phyloP scores from a whole-genome alignment of 345 rosid genomes.

The Pseudoturritis turrita region DNA sequence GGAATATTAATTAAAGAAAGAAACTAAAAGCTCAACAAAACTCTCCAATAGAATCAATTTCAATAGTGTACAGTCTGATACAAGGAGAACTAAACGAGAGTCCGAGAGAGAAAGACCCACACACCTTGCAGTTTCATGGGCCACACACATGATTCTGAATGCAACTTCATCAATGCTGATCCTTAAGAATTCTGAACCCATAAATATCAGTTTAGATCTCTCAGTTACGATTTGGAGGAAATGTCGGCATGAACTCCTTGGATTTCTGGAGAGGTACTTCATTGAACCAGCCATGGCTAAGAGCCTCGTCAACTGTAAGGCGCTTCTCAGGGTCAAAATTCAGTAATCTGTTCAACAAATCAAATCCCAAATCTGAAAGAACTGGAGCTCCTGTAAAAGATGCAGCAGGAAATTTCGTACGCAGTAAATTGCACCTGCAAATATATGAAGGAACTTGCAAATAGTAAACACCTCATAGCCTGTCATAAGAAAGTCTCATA shows the following conservation, averaged over 20 bases:
- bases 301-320: constrained; percentile 71
- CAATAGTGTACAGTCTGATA: background rate
- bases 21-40: background rate
- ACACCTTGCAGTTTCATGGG: constrained; percentile 24
- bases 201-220: constrained; percentile 22
- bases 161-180: background rate
- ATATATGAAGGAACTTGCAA: too few relatives aligned
- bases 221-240: constrained; percentile 38
- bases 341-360: constrained; percentile 66
- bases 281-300: constrained; percentile 72
- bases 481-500: too few relatives aligned
- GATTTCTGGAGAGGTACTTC: constrained; percentile 71
- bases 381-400: constrained; percentile 67
- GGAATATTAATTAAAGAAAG: background rate
- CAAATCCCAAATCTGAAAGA: constrained; percentile 79
- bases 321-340: constrained; percentile 73
- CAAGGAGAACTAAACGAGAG: background rate
- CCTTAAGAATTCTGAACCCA: too few relatives aligned
- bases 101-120: constrained; percentile 10
- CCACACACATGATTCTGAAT: constrained; percentile 15
- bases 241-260: constrained; percentile 75
- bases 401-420: constrained; percentile 72
- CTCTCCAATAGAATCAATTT: background rate
- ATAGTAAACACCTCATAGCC: too few relatives aligned
- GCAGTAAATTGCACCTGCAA: constrained; percentile 64